A percentile compares a stretch with the other conserved stretches of the same genome.
phyloP scores from a whole-genome alignment of 805 yeast species.

The Candida ascalaphidarum region DNA sequence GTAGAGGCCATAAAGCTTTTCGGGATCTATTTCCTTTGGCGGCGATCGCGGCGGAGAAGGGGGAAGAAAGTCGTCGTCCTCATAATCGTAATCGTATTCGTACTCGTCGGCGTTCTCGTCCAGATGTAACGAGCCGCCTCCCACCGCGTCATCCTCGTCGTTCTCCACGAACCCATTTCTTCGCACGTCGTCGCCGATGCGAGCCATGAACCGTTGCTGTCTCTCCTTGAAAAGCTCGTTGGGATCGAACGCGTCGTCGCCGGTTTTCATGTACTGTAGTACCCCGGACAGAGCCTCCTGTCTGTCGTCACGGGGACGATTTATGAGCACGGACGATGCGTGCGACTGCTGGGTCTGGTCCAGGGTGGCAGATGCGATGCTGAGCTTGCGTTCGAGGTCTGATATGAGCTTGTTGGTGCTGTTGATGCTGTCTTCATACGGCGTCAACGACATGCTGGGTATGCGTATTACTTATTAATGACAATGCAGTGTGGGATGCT shows the following conservation, averaged over 20 bases:
- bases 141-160: slow-evolving; percentile 7
- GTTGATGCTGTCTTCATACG: slow-evolving; percentile 11
- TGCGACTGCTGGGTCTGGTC: slow-evolving; percentile 11
- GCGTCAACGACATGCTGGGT: too few species aligned
- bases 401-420: slow-evolving; percentile 18
- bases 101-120: slow-evolving; percentile 1
- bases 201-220: slow-evolving; percentile 21
- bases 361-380: slow-evolving; percentile 19
- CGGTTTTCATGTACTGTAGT: slow-evolving; percentile 22
- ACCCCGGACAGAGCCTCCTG: slow-evolving; percentile 24
- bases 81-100: slow-evolving; percentile 1
- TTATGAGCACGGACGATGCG: slow-evolving; percentile 8
- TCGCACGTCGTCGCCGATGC: slow-evolving; percentile 17
- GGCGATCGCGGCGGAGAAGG: slow-evolving; percentile 74
- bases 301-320: too few species aligned
- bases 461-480: too few species aligned
- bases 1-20: slow-evolving; percentile 74
- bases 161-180: too few species aligned
- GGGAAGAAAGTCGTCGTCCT: slow-evolving; percentile 33
- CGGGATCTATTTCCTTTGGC: slow-evolving; percentile 76
- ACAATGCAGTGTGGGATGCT: too few species aligned
- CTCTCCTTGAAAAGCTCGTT: slow-evolving; percentile 30
- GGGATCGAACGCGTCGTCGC: slow-evolving; percentile 17
- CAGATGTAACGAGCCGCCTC: neutral
- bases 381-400: slow-evolving; percentile 27